These are phyloP conservation scores for Brettanomyces sp. DNA, from an alignment of 805 yeast species.

Conservation along the genomic window DNA sequence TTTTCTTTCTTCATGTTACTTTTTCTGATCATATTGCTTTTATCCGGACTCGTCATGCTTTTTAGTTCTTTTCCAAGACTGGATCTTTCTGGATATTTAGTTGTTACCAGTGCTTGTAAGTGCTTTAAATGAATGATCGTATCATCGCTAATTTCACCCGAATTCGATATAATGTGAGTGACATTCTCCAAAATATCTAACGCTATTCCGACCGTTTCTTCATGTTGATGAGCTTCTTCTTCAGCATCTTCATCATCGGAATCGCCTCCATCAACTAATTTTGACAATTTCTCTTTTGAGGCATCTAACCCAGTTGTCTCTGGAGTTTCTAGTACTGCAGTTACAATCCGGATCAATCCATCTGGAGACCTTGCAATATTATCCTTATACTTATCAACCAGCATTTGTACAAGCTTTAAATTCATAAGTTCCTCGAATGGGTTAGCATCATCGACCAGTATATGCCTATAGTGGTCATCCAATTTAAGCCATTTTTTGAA, in stretches of 20 bases:
- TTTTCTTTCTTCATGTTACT: conserved; percentile 23
- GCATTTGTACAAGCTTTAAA: conserved; percentile 52
- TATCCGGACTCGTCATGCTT: conserved; percentile 1
- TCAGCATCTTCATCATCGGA: conserved; percentile 31
- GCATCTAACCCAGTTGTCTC: neutral
- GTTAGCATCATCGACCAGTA: conserved; percentile 25
- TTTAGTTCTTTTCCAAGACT: conserved; percentile 1
- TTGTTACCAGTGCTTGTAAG: conserved; percentile 4
- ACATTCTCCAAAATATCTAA: conserved; percentile 31
- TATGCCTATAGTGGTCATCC: conserved; percentile 4
- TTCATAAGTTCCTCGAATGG: conserved; percentile 52
- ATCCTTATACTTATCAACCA: conserved; percentile 51
- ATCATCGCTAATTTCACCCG: conserved; percentile 4
- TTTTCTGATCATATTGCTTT: neutral
- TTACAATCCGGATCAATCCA: conserved; percentile 3
- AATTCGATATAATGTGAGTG: conserved; percentile 16
- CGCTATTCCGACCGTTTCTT: conserved; percentile 24
- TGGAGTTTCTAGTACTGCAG: neutral
- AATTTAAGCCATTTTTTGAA: conserved; percentile 52
- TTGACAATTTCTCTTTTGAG: neutral
- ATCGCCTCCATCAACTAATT: conserved; percentile 17
- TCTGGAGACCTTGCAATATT: conserved; percentile 37
- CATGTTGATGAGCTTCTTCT: conserved; percentile 22
- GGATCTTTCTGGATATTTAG: conserved; percentile 2
- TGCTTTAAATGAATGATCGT: conserved; percentile 5